Base-by-base conservation (phyloP, 176 grass and related monocot genomes). In the Raddia guianensis region DNA sequence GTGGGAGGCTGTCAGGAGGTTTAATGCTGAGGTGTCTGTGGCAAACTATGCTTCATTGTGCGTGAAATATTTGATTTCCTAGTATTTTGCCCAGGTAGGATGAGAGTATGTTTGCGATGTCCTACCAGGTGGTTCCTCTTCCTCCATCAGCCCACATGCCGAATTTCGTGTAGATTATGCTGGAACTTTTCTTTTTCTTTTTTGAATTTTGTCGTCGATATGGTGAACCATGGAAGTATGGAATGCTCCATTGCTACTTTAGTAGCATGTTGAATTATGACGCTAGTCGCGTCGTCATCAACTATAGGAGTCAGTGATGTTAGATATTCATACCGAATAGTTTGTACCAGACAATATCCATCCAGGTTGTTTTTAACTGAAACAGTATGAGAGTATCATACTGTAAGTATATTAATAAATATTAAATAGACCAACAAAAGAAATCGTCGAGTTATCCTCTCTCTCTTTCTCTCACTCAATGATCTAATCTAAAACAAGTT, bases 51-150 rank as follows among this genome's bases (percentile, higher is more conserved):
- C 46, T 72, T 70, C 14, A 63, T 66, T 64, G 19, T 14, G 57
- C 18, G 18, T 34, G 32, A 51, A 81, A 68, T 8, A 47, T 60
- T 61, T 47, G 18, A 71, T 81, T 61, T 20, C 34, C 7, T 49
- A 71, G 40, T 45, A 44, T 49, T 76, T 77, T 53, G 2, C 9
- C 35, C 62, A 68, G 43, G 35, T 79, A 55, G 63, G 46, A 64
- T 66, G 32, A 19, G 15, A 51, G 47, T 53, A 14, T 66, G 60
- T 37, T 67, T 79, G 62, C 34, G 10, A 19, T 74, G 56, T 27
- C 19, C 5, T n/a, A 74, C 56, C 54, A 59, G 54, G 9, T 27
- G 53, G 53, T 27, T 27, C 27, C 27, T 3, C 19, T 34, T 63
- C 14, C 12, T 63, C 59, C 43, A 59, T 80, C 46, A 46, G 66